Evolutionary conservation across 2,329 filamentous ascomycete species (phyloP).

Genomic region (Apiospora rasikravindrae): DNA sequence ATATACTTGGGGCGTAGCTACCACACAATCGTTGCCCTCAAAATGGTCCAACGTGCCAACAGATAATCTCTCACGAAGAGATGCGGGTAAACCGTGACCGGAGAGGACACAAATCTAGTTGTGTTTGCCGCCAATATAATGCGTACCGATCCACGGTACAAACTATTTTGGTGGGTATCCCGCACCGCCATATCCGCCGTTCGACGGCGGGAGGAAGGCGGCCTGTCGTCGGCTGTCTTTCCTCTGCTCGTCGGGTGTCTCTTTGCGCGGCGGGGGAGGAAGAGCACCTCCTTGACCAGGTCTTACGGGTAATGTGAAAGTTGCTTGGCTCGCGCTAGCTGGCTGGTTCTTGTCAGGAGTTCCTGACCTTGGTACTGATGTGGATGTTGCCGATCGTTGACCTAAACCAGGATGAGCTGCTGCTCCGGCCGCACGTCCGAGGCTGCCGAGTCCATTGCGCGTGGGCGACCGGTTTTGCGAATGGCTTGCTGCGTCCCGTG

Average conservation of each 20-base stretch:
- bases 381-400: constrained; percentile 55
- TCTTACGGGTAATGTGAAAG: constrained; percentile 69
- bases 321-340: constrained; percentile 52
- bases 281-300: constrained; percentile 63
- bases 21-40: not conserved
- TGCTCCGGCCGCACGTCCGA: constrained; percentile 52
- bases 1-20: not conserved
- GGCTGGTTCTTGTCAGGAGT: constrained; percentile 40
- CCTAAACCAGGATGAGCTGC: constrained; percentile 59
- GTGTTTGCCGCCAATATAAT: not conserved
- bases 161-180: constrained; percentile 40
- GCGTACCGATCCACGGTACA: constrained; percentile 3
- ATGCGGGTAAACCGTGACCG: not conserved
- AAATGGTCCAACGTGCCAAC: not conserved
- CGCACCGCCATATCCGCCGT: constrained; percentile 42
- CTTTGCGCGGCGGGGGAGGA: constrained; percentile 65
- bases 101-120: not conserved
- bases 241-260: constrained; percentile 58
- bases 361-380: constrained; percentile 56
- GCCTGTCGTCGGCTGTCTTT: constrained; percentile 59
- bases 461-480: constrained; percentile 57
- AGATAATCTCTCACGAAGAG: not conserved
- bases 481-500: constrained; percentile 50
- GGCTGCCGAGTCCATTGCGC: constrained; percentile 52
- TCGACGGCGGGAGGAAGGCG: constrained; percentile 55